Base-by-base conservation (phyloP, 768 basidiomycete genomes). In the Pleurotus citrinopileatus region DNA sequence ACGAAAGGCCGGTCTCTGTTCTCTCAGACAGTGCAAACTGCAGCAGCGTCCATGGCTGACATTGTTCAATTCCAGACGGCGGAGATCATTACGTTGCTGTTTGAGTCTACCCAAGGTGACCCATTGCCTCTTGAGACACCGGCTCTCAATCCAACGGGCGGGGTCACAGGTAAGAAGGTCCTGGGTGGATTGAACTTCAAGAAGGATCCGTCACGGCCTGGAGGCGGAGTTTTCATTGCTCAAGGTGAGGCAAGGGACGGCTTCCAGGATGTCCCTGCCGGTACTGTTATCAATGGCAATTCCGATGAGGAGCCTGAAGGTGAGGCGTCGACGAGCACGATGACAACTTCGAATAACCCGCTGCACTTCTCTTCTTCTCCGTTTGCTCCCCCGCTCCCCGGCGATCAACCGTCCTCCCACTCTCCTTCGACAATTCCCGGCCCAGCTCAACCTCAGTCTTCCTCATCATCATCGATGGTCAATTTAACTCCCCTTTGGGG, bases 81-180 rank as follows among this genome's bases (percentile, higher is more conserved):
- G 42, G 94, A 98, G 70, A 95, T 96, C 53, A 96, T 97, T 60
- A 79, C 89, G 4, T 75, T 98, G 22, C 75, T 97, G 29, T 95
- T 92, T 67, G 93, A 95, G 71, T 92, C 94, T 10, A 96, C 95
- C n/a, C 88, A 91, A 66, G 87, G 87, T n/a, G 78, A 64, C 44
- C 73, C 65, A 45, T 62, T 73, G 55, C 74, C 73, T 7, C 68
- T 83, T 51, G 80, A 84, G 60, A 75, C 83, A 0, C 83, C 86
- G 8, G 74, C 80, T 13, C 75, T 93, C 54, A 94, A 94, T 65
- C 93, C 94, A 2, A 85, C 79, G 0, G 88, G 91, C 1, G 86
- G 87, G 25, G 83, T 82, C 55, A 82, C 73, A 29, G 80, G 70
- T 47, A 79, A 76, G 58, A 77, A 74, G n/a, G 80, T 78, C 4